Evolutionary conservation across 2,329 filamentous ascomycete genomes (phyloP).

Genomic region (Monosporascus ibericus): DNA sequence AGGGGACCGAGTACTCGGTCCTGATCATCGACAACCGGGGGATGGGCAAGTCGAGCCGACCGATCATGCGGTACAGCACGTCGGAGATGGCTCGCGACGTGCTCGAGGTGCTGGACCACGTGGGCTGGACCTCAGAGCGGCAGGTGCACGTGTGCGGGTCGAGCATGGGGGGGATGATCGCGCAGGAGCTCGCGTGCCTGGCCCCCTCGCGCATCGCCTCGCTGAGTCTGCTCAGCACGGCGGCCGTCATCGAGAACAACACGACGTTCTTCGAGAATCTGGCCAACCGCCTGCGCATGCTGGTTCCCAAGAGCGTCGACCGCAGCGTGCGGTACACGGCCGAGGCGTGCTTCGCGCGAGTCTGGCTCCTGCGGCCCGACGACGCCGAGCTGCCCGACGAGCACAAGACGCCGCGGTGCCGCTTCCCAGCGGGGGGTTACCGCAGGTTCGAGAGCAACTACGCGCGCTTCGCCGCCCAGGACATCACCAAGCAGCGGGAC

Average conservation of each 20-base stretch:
- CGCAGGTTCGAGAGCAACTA: conserved; percentile 65
- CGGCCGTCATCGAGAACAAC: conserved; percentile 55
- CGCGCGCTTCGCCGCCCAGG: conserved; percentile 75
- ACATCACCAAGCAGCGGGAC: conserved; percentile 65
- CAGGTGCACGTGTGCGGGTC: conserved; percentile 67
- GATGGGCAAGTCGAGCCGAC: conserved; percentile 74
- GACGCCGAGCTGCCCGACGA: conserved; percentile 43
- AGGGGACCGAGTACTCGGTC: conserved; percentile 61
- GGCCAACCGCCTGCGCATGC: conserved; percentile 45
- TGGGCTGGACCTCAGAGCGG: conserved; percentile 57
- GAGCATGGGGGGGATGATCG: conserved; percentile 88
- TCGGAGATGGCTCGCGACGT: conserved; percentile 77
- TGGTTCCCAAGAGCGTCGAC: conserved; percentile 67
- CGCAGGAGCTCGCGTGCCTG: conserved; percentile 67
- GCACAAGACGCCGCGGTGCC: conserved; percentile 30
- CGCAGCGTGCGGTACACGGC: conserved; percentile 59
- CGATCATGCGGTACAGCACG: conserved; percentile 71
- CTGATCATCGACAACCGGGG: conserved; percentile 81
- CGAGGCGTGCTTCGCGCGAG: conserved; percentile 56
- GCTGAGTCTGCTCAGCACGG: conserved; percentile 56
- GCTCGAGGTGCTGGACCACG: conserved; percentile 57
- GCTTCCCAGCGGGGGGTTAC: conserved; percentile 31
- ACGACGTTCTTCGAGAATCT: conserved; percentile 61
- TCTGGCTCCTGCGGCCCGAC: conserved; percentile 60
- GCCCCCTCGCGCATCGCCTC: conserved; percentile 47